Base-by-base conservation (phyloP, 768 basidiomycete genomes). In the Xanthoconium purpureum region DNA sequence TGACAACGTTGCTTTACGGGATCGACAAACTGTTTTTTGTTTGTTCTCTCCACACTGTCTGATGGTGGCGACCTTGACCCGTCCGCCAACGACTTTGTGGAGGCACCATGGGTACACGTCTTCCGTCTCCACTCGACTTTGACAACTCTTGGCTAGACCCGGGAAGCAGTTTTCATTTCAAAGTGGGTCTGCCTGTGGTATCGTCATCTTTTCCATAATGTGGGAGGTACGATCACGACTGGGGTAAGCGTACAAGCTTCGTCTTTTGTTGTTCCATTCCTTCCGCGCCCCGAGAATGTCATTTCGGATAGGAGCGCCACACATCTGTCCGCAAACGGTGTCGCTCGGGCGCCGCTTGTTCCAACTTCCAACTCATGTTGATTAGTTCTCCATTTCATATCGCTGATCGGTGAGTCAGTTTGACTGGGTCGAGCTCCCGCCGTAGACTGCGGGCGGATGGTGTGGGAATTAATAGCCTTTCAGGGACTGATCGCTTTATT, bases 161-260 rank as follows among this genome's bases (percentile, higher is more conserved):
- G 50, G 44, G 56, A 63, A 35, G 44, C 37, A 13, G 8, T 52
- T 52, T 47, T 45, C 38, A 46, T 55, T 50, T 45, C 55, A 49
- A 35, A 40, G 18, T 11, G 38, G 15, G 10, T 52, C 24, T 8
- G 13, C 12, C 28, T 49, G 46, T n/a, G 35, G 52, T 65, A 49
- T 63, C 63, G 66, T 67, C 58, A 67, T 46, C 12, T 37, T 47
- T 62, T 55, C 56, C 57, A 56, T 49, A 56, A 56, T 39, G 20
- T 29, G 29, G 50, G 36, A 52, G 49, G 44, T 20, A 47, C 52
- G 24, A 33, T 51, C 52, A 38, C 20, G 17, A 12, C 33, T 47
- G 57, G 58, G 54, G 64, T 53, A 52, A 38, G 56, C 46, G 20
- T 32, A 3, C 33, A 8, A 35, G 9, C 33, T 35, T 35, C 33